Conservation (phyloP, 441 rosid species). For the Populus trichocarpa region DNA sequence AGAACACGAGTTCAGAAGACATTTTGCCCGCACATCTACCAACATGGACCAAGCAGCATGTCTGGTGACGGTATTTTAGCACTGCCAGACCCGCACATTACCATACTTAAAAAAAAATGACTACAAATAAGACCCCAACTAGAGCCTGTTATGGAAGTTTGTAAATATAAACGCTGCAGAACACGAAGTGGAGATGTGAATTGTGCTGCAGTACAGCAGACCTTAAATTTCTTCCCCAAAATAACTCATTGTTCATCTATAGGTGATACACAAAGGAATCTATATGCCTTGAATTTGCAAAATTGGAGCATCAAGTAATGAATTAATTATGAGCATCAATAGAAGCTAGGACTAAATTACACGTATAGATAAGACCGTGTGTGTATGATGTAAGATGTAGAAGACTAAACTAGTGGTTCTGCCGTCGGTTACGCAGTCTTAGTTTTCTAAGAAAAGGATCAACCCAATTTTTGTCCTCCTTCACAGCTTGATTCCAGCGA, state of each 20-base stretch:
- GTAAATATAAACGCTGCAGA: no score
- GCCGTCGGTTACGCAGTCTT: slow-evolving; percentile 25
- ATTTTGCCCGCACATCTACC: no score
- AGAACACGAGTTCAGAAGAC: no score
- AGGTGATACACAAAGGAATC: neutral
- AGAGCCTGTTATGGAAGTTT: no score
- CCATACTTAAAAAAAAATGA: no score
- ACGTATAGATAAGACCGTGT: slow-evolving; percentile 21
- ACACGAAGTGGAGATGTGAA: neutral
- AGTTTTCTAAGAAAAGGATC: slow-evolving; percentile 50
- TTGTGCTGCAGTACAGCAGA: neutral
- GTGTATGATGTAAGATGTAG: neutral
- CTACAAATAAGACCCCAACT: no score
- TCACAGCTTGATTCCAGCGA: slow-evolving; percentile 71
- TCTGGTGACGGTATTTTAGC: no score
- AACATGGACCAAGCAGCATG: no score
- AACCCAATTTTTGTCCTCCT: slow-evolving; percentile 62
- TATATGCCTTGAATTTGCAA: neutral
- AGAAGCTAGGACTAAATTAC: slow-evolving; percentile 25
- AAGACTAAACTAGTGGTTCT: slow-evolving; percentile 3
- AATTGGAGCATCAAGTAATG: slow-evolving; percentile 27
- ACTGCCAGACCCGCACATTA: no score
- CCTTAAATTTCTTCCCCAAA: neutral
- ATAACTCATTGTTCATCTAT: neutral
- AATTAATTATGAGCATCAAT: slow-evolving; percentile 26